Base-by-base conservation (phyloP, 768 basidiomycete species). In the Phlegmacium glaucopus region DNA sequence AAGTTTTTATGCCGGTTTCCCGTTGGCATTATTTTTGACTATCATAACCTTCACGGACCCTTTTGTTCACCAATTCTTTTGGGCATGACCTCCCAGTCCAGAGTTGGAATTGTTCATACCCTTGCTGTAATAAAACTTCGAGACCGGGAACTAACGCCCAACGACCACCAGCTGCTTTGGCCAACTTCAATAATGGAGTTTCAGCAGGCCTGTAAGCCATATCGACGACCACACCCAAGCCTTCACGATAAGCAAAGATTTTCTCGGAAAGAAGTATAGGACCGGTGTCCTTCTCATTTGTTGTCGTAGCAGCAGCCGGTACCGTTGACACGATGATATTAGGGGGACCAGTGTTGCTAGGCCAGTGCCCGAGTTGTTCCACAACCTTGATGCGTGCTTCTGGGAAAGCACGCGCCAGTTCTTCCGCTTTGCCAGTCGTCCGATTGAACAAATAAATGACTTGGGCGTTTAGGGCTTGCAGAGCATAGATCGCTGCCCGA, bases 161-260 rank as follows among this genome's bases (percentile, higher is more conserved):
- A 28, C 76, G 71, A 25, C 63, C 51, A 6, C 70, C 72, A 17
- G 61, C 67, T 32, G 62, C 58, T 55, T 76, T 72, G 4, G 91
- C 94, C 11, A 95, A 66, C 44, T 64, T 61, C 18, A 97, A 67
- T 45, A 99, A 64, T 0, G 94, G 85, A 11, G 95, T 98, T 55
- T 82, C 77, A 3, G 85, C 79, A 0, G 94, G 96, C 56, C 85
- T 85, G 64, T 97, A 98, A 15, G 94, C 93, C 87, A 96, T 89
- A 57, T 99, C 96, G 9, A 98, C 76, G 9, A 94, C 85, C 1
- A 85, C 86, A n/a, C 74, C 71, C 1, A 70, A 70, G 0, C 78
- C 73, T 36, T 68, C 63, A 8, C 61, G 65, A 51, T 78, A 76
- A 2, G 67, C 63, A 54, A 92, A 86, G 16, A 96, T 60, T 10